Percentiles rank a stretch among this genome's conserved stretches.
Conservation (phyloP, 75 land plant species). For the Selaginella tamariscina region DNA sequence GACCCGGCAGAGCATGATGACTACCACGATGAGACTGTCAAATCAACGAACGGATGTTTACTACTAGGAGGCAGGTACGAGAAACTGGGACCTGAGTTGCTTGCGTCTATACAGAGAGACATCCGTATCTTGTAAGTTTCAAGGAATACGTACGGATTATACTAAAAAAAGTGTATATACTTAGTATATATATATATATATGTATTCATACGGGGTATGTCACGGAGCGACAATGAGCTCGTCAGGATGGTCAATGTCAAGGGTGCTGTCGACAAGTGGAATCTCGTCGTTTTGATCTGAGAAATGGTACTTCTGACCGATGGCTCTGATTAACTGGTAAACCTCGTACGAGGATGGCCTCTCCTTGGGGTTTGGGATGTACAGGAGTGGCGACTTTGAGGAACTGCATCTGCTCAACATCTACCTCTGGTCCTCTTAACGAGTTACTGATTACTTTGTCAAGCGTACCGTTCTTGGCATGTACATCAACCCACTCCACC, state of each 20-base stretch:
- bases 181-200: not conserved
- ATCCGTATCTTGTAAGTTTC: not conserved
- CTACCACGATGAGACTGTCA: not conserved
- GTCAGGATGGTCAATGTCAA: not conserved
- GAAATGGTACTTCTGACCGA: constrained; percentile 1
- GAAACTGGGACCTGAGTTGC: not conserved
- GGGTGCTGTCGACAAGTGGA: not conserved
- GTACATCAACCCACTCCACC: not conserved
- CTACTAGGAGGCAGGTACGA: not conserved
- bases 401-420: constrained; percentile 12
- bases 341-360: constrained; percentile 1
- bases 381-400: not conserved
- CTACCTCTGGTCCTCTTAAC: not conserved
- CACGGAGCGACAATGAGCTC: constrained; percentile 1
- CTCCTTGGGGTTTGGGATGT: not conserved
- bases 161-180: not conserved
- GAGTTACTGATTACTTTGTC: not conserved
- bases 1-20: too few relatives aligned
- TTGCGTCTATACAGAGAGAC: not conserved
- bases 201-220: not conserved
- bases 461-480: not conserved
- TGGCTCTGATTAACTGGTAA: constrained; percentile 5
- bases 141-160: not conserved
- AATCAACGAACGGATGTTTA: not conserved
- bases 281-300: constrained; percentile 12